These are phyloP conservation scores for Salvia splendens DNA, from an alignment of 257 asterid species.

Conservation along the genomic window DNA sequence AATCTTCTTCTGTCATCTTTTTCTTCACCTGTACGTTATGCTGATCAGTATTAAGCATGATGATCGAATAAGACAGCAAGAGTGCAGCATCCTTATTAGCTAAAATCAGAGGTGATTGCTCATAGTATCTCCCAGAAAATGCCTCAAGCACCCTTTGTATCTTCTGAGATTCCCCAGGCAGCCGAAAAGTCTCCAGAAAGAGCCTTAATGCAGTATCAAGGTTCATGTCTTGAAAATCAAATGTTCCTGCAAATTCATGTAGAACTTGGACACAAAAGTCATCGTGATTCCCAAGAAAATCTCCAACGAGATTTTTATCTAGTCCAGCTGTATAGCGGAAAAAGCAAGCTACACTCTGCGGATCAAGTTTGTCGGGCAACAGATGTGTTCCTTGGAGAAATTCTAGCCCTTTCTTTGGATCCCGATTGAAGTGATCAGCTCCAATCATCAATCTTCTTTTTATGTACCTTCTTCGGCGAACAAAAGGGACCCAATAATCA, in stretches of 20 bases:
- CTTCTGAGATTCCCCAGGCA: conserved; percentile 99
- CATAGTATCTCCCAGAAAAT: conserved; percentile 92
- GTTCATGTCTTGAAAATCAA: conserved; percentile 95
- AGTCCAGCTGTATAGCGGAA: conserved; percentile 94
- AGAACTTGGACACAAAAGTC: conserved; percentile 97
- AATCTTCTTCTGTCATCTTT: conserved; percentile 98
- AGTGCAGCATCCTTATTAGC: conserved; percentile 96
- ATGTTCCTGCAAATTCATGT: conserved; percentile 90
- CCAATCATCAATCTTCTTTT: conserved; percentile 96
- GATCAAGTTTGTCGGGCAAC: conserved; percentile 95
- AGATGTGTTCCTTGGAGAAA: conserved; percentile 95
- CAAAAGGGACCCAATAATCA: conserved; percentile 91
- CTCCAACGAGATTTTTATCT: conserved; percentile 96
- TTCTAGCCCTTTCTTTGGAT: conserved; percentile 94
- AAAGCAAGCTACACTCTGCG: conserved; percentile 98
- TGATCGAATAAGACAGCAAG: conserved; percentile 82
- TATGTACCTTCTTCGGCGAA: conserved; percentile 75
- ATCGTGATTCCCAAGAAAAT: conserved; percentile 97
- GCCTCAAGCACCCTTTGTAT: conserved; percentile 98
- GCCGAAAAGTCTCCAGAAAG: conserved; percentile 86
- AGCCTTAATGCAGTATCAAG: conserved; percentile 90
- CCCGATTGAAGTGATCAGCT: conserved; percentile 96
- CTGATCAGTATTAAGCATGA: conserved; percentile 94
- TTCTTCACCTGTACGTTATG: conserved; percentile 93
- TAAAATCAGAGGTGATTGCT: conserved; percentile 81